phyloP scores from a whole-genome alignment of 108 stramenopile genomes.

The Conticribra guillardii region DNA sequence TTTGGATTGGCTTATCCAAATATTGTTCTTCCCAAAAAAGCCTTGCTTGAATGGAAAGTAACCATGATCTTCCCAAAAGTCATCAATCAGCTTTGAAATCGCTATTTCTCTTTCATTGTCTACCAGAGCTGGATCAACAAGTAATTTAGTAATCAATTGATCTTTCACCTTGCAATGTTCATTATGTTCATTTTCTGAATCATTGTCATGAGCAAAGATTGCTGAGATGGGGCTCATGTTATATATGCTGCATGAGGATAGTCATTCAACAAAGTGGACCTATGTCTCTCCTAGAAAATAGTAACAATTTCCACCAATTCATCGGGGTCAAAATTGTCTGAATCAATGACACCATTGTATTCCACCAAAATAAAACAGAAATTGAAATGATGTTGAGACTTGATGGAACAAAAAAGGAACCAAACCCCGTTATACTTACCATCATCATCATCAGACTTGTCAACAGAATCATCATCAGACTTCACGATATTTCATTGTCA shows the following conservation, averaged over 20 bases:
- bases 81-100: neutral
- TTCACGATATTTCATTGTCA: no score
- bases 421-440: no score
- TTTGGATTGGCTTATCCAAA: neutral
- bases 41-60: neutral
- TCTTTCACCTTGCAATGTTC: neutral
- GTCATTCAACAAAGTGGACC: neutral
- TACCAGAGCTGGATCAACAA: neutral
- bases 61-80: neutral
- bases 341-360: neutral
- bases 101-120: neutral
- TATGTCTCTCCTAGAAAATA: neutral
- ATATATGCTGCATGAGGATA: neutral
- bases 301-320: neutral
- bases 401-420: no score
- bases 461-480: no score
- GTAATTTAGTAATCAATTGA: slow-evolving; percentile 2
- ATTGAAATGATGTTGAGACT: no score
- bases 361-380: no score
- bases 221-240: neutral
- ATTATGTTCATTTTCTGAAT: neutral
- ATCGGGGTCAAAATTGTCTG: no score
- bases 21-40: neutral
- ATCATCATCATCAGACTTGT: no score
- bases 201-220: neutral